Evolutionary conservation across 768 basidiomycete species (phyloP).

Genomic region (Lactarius akahatsu): DNA sequence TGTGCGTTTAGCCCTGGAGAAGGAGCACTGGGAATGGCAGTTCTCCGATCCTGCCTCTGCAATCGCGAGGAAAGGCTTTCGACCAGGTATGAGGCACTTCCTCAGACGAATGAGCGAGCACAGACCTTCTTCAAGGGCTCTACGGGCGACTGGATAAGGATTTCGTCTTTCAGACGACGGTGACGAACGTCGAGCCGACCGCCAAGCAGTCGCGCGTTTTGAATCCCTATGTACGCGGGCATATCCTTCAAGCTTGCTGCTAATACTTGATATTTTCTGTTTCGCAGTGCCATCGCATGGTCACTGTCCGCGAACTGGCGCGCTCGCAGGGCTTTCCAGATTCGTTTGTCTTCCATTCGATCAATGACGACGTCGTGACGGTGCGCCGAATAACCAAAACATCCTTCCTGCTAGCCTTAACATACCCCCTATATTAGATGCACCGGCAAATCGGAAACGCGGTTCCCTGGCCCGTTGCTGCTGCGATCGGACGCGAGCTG

Average conservation of each 20-base stretch:
- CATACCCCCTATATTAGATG: slow-evolving; percentile 46
- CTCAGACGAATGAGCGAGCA: background rate
- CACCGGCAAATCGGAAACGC: slow-evolving; percentile 83
- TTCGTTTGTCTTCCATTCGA: slow-evolving; percentile 59
- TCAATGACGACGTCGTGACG: slow-evolving; percentile 54
- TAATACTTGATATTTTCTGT: background rate
- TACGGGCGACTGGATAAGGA: slow-evolving; percentile 60
- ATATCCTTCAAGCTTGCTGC: too few species aligned
- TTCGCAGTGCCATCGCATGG: slow-evolving; percentile 61
- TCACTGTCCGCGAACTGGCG: slow-evolving; percentile 75
- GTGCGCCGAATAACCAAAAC: slow-evolving; percentile 41
- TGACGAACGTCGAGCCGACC: slow-evolving; percentile 75
- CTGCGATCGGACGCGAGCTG: slow-evolving; percentile 65
- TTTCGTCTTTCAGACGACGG: slow-evolving; percentile 66
- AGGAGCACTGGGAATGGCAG: slow-evolving; percentile 58
- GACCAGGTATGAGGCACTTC: slow-evolving; percentile 41
- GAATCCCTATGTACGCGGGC: slow-evolving; percentile 54
- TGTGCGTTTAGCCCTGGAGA: slow-evolving; percentile 42
- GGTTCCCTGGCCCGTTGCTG: slow-evolving; percentile 63
- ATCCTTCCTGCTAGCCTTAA: background rate
- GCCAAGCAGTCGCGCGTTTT: slow-evolving; percentile 75
- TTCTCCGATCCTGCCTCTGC: slow-evolving; percentile 58
- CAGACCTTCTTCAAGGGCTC: slow-evolving; percentile 38
- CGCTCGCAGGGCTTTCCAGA: slow-evolving; percentile 84
- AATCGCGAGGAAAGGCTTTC: slow-evolving; percentile 51